Conservation (phyloP, 139 green algal species). For the Pseudopediastrum boryanum region DNA sequence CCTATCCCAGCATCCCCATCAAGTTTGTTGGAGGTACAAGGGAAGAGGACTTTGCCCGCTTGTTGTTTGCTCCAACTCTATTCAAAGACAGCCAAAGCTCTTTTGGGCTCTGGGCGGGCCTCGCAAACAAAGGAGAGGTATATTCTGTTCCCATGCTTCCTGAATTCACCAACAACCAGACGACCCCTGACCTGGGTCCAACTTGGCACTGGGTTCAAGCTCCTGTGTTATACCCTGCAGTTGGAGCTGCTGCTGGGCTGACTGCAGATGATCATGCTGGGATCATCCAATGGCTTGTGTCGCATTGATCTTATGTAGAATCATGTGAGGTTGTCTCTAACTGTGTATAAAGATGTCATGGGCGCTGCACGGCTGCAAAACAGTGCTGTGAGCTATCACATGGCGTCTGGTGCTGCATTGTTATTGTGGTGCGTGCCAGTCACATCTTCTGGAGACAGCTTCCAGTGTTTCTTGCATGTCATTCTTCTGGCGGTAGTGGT, state of each 20-base stretch:
- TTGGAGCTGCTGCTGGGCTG: conserved; percentile 1
- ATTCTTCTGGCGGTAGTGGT: too few relatives aligned
- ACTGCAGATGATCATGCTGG: not conserved
- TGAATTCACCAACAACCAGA: conserved; percentile 5
- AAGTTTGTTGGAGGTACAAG: not conserved
- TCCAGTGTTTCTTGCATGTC: too few relatives aligned
- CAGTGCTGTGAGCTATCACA: too few relatives aligned
- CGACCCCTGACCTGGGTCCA: conserved; percentile 3
- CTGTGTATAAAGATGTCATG: too few relatives aligned
- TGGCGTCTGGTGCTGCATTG: too few relatives aligned
- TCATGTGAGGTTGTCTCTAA: too few relatives aligned
- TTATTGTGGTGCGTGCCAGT: too few relatives aligned
- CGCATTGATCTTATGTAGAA: too few relatives aligned
- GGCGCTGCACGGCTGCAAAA: too few relatives aligned
- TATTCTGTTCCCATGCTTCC: conserved; percentile 22
- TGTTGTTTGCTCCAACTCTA: conserved; percentile 20
- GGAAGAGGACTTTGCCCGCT: conserved; percentile 11
- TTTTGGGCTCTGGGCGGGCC: conserved; percentile 28
- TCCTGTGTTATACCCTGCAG: conserved; percentile 22
- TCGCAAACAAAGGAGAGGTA: conserved; percentile 22
- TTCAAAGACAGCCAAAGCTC: conserved; percentile 28
- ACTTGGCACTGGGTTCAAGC: conserved; percentile 20
- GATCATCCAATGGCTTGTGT: conserved; percentile 11
- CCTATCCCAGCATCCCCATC: not conserved
- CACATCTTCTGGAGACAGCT: too few relatives aligned